These are phyloP conservation scores for Suillus fuscotomentosus DNA, from an alignment of 768 basidiomycete genomes.

Conservation along the genomic window DNA sequence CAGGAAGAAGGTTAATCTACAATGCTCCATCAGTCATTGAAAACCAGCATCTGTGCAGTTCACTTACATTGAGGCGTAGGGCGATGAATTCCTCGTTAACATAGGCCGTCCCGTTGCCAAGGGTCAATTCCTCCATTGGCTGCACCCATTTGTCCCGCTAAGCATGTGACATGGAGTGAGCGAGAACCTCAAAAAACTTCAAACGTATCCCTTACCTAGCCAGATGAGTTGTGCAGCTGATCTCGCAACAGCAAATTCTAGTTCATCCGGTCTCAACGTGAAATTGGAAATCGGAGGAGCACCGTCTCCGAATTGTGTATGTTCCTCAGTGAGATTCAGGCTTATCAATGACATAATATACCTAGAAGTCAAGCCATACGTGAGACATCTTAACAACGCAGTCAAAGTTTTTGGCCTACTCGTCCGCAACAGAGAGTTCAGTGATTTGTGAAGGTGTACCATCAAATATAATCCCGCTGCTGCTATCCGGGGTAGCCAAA, in stretches of 20 bases:
- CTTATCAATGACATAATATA: conserved; percentile 1
- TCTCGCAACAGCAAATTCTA: conserved; percentile 1
- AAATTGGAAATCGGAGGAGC: background rate
- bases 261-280: background rate
- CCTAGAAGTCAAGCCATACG: background rate
- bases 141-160: background rate
- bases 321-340: background rate
- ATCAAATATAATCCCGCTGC: background rate
- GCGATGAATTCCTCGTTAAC: background rate
- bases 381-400: background rate
- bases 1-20: conserved; percentile 6
- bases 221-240: background rate
- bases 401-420: background rate
- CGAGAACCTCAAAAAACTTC: background rate
- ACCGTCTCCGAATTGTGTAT: background rate
- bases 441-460: background rate
- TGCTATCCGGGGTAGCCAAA: background rate
- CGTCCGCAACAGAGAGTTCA: background rate
- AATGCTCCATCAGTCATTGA: background rate
- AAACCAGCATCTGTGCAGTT: too few relatives aligned
- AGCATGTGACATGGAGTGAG: background rate
- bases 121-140: background rate
- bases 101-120: background rate
- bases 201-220: background rate
- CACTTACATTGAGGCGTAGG: background rate